These are phyloP conservation scores for Platanthera guangdongensis DNA, from an alignment of 106 monocot species.

Conservation along the genomic window DNA sequence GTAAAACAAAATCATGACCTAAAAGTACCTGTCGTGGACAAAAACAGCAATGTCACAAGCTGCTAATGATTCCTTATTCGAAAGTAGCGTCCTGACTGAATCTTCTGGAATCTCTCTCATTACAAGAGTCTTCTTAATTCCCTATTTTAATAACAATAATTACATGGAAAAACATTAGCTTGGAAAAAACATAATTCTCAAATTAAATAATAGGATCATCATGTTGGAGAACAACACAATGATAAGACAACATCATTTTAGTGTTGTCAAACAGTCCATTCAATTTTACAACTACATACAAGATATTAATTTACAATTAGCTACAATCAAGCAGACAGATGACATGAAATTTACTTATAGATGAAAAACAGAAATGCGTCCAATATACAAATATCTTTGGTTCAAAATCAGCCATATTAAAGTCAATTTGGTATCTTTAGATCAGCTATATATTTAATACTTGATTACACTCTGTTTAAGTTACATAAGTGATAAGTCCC, in stretches of 20 bases:
- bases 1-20: not conserved
- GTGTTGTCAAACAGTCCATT: not conserved
- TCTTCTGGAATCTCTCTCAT: conserved; percentile 91
- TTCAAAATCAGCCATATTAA: not conserved
- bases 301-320: not conserved
- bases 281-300: not conserved
- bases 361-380: not conserved
- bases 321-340: not conserved
- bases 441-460: not conserved
- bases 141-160: conserved; percentile 25
- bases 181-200: not conserved
- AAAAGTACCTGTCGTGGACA: conserved; percentile 79
- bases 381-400: not conserved
- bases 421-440: not conserved
- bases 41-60: conserved; percentile 85
- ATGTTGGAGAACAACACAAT: not conserved
- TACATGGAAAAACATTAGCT: not conserved
- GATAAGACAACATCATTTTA: not conserved
- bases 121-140: conserved; percentile 72
- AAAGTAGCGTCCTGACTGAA: conserved; percentile 48
- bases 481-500: not conserved
- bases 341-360: not conserved
- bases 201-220: not conserved
- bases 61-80: conserved; percentile 76
- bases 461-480: not conserved